phyloP scores from a whole-genome alignment of 331 rosid genomes.

The Saraca asoca region DNA sequence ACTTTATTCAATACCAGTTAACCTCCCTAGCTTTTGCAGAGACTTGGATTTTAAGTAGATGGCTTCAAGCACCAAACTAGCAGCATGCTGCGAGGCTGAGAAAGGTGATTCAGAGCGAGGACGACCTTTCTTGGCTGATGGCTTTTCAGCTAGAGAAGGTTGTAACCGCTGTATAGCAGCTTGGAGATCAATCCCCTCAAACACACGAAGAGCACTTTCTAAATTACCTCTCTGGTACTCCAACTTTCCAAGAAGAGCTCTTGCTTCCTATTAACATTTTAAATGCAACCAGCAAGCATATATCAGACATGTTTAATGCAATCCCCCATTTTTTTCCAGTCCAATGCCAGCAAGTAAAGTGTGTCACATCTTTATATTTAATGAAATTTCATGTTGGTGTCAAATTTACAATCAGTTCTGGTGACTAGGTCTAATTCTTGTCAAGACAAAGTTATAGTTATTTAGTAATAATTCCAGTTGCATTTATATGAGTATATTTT shows the following conservation, averaged over 20 bases:
- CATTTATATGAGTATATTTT: neutral
- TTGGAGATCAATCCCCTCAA: slow-evolving; percentile 96
- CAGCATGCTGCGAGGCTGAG: slow-evolving; percentile 93
- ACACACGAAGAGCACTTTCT: slow-evolving; percentile 93
- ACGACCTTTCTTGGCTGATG: slow-evolving; percentile 63
- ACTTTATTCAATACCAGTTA: slow-evolving; percentile 54
- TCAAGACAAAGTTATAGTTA: slow-evolving; percentile 5
- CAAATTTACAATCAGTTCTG: slow-evolving; percentile 3
- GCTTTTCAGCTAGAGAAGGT: slow-evolving; percentile 64
- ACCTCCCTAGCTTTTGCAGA: slow-evolving; percentile 84
- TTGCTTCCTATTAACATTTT: slow-evolving; percentile 76
- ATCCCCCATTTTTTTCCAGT: neutral
- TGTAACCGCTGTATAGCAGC: slow-evolving; percentile 92
- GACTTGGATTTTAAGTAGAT: slow-evolving; percentile 93
- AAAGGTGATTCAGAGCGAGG: slow-evolving; percentile 59
- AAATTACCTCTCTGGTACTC: slow-evolving; percentile 99
- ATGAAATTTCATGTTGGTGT: slow-evolving; percentile 1
- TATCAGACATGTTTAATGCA: slow-evolving; percentile 10
- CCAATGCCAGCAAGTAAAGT: slow-evolving; percentile 5
- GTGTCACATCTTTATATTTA: slow-evolving; percentile 1
- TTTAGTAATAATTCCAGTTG: neutral
- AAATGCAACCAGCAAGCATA: slow-evolving; percentile 31
- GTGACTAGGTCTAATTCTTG: slow-evolving; percentile 5
- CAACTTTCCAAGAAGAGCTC: slow-evolving; percentile 97
- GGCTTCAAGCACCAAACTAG: slow-evolving; percentile 95